Evolutionary conservation across 306 rosid genomes (phyloP), one percentile per base, ranked within the genome.

Genomic region (Acacia crassicarpa): DNA sequence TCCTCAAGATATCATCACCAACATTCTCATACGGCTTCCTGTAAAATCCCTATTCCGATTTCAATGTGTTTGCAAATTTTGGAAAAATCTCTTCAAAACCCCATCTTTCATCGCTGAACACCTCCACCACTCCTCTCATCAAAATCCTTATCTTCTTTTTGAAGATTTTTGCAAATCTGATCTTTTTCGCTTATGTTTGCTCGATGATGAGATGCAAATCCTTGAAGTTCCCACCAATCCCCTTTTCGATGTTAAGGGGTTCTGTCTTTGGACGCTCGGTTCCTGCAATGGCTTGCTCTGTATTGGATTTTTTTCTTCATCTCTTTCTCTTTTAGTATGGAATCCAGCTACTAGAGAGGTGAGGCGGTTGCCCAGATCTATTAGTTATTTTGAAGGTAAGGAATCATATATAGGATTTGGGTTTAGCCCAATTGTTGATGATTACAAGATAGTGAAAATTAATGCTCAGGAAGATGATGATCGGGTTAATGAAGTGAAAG

Each of bases 251-350:
- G 40, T 35, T 35, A 5, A 35, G 40, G 40, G 7, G 8, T 35
- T 1, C 1, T 5, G 7, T 0, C 1, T 45, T 17, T 56, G 2
- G 6, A 10, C 71, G 15, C 17, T 76, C 14, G 81, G 27, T 14
- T 82, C 85, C 73, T 76, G 78, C 81, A 70, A 82, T 15, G 85
- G 81, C 65, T 62, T 82, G 23, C 0, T 76, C 19, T 82, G 81
- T n/a, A 4, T 82, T 10, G 8, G 49, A 20, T 9, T n/a, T 6
- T 19, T 6, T 9, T 13, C 14, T 25, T 19, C 3, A 16, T 5
- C 14, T 9, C 30, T 9, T 38, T 3, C 6, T 3, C 78, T 82
- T 20, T 82, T 81, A 8, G 9, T 82, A 10, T 59, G 66, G 66
- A 59, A 59, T 59, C 66, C 66, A 8, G 66, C 66, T 2, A 59